These are phyloP conservation scores for Sclerospora graminicola DNA, from an alignment of 352 stramenopile genomes.

Conservation along the genomic window DNA sequence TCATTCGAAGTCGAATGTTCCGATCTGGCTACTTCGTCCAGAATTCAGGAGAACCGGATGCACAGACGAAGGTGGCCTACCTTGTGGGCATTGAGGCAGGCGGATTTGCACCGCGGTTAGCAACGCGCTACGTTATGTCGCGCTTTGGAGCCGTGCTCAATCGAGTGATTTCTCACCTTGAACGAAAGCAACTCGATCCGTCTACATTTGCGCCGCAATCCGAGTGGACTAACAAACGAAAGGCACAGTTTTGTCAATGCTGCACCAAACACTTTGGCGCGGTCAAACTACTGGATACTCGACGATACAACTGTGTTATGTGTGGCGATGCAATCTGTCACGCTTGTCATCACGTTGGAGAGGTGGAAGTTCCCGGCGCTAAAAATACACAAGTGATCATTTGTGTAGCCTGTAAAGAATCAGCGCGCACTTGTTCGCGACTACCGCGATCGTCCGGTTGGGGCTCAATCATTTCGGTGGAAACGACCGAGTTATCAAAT, in stretches of 20 bases:
- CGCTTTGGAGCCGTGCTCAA: conserved; percentile 26
- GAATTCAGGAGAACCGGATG: conserved; percentile 18
- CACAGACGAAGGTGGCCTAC: conserved; percentile 26
- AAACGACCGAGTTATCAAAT: conserved; percentile 12
- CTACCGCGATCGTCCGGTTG: conserved; percentile 13
- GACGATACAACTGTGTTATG: conserved; percentile 33
- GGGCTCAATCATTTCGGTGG: conserved; percentile 8
- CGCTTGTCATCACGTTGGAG: conserved; percentile 24
- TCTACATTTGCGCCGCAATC: conserved; percentile 22
- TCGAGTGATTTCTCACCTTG: conserved; percentile 24
- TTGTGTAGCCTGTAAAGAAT: conserved; percentile 22
- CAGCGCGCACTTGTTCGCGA: not conserved
- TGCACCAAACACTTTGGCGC: conserved; percentile 32
- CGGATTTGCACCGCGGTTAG: conserved; percentile 20
- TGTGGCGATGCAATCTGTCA: conserved; percentile 45
- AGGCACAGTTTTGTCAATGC: conserved; percentile 24
- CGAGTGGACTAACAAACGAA: conserved; percentile 24
- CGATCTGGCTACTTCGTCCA: conserved; percentile 34
- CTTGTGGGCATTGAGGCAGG: conserved; percentile 32
- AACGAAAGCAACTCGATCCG: conserved; percentile 17
- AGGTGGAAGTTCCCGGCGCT: conserved; percentile 22
- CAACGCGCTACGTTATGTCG: conserved; percentile 27
- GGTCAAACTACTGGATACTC: conserved; percentile 17
- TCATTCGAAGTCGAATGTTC: conserved; percentile 30
- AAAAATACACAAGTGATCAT: conserved; percentile 16